Conservation (phyloP, 352 stramenopile species). For the Globisporangium camurandrum region DNA sequence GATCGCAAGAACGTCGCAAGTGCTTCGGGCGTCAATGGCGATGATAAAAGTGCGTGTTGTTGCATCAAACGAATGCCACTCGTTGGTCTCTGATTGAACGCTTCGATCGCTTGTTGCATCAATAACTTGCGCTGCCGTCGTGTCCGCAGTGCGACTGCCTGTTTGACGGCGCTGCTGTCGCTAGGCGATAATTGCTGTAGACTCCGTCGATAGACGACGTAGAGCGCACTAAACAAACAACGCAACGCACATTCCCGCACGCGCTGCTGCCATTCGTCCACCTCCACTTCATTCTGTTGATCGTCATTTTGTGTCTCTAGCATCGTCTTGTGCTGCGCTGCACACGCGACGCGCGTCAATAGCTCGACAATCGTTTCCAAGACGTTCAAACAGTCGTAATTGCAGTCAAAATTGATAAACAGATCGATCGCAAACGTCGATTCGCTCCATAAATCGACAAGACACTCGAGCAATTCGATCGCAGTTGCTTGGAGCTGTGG, state of each 20-base stretch:
- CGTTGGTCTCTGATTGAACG: conserved; percentile 94
- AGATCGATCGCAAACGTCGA: conserved; percentile 93
- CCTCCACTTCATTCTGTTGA: too few species aligned
- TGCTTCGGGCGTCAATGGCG: conserved; percentile 59
- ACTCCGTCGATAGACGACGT: conserved; percentile 62
- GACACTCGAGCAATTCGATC: conserved; percentile 82
- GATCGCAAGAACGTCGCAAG: conserved; percentile 86
- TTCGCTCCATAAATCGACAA: conserved; percentile 96
- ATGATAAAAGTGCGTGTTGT: conserved; percentile 68
- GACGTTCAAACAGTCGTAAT: conserved; percentile 95
- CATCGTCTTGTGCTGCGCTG: conserved; percentile 63
- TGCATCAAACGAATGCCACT: conserved; percentile 86
- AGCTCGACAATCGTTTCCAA: conserved; percentile 77
- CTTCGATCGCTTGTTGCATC: conserved; percentile 80
- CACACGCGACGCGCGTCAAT: conserved; percentile 52
- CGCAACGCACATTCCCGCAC: conserved; percentile 58
- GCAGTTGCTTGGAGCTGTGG: conserved; percentile 53
- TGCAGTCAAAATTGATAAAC: conserved; percentile 99
- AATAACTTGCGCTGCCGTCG: conserved; percentile 75
- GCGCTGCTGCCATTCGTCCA: conserved; percentile 55
- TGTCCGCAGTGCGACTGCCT: conserved; percentile 38
- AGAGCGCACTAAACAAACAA: conserved; percentile 69
- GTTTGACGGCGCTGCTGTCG: too few species aligned
- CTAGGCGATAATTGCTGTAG: too few species aligned
- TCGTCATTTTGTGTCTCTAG: too few species aligned